Percentiles rank a stretch among this genome's conserved stretches.
Evolutionary conservation across 2,329 filamentous ascomycete species (phyloP).

Genomic region (Ilyonectria sp.): DNA sequence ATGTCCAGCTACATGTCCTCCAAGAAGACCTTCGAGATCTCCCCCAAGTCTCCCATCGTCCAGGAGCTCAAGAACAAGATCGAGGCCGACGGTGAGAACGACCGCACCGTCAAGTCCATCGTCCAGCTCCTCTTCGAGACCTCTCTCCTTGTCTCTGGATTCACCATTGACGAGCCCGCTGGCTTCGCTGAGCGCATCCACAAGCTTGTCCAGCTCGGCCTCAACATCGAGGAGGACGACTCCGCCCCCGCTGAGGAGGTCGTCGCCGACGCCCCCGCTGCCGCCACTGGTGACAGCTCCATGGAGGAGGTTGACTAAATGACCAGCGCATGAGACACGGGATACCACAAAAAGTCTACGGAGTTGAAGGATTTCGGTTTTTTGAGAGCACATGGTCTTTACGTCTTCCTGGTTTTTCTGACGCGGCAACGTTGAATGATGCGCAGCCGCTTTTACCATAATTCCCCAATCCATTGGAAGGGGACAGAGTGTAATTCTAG

Average conservation of each 20-base stretch:
- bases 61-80: slow-evolving; percentile 99
- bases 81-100: slow-evolving; percentile 96
- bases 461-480: slow-evolving; percentile 49
- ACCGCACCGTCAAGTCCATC: slow-evolving; percentile 99
- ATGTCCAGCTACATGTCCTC: slow-evolving; percentile 99
- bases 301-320: slow-evolving; percentile 99
- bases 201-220: slow-evolving; percentile 97
- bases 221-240: slow-evolving; percentile 97
- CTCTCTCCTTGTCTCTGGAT: slow-evolving; percentile 96
- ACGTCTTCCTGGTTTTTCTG: slow-evolving; percentile 53
- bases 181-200: slow-evolving; percentile 99
- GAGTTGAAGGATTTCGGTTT: slow-evolving; percentile 58
- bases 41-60: slow-evolving; percentile 97
- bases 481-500: slow-evolving; percentile 58
- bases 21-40: slow-evolving; percentile 99
- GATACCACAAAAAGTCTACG: slow-evolving; percentile 60
- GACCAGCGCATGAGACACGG: slow-evolving; percentile 48
- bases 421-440: slow-evolving; percentile 44
- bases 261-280: slow-evolving; percentile 68
- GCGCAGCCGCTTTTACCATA: slow-evolving; percentile 52
- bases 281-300: slow-evolving; percentile 86
- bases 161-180: slow-evolving; percentile 99
- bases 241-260: slow-evolving; percentile 74
- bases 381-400: slow-evolving; percentile 53
- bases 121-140: slow-evolving; percentile 99